Conservation (phyloP, 371 early-diverging fungal genomes). For the Syncephalastrum monosporum region DNA sequence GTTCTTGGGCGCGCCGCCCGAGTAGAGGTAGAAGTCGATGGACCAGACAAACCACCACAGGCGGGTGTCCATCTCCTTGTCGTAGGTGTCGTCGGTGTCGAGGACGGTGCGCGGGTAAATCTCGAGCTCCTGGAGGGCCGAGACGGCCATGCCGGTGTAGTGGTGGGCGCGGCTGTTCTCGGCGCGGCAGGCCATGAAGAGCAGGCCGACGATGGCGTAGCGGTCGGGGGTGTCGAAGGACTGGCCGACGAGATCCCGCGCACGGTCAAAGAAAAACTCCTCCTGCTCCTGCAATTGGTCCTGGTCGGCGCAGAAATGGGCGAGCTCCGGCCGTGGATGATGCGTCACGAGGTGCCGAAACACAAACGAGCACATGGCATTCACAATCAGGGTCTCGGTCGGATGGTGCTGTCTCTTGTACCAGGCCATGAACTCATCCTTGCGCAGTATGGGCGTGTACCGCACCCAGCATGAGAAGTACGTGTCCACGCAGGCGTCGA, state of each 20-base stretch:
- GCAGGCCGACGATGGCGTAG: conserved; percentile 30
- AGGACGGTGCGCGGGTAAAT: conserved; percentile 43
- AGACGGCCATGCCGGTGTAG: conserved; percentile 49
- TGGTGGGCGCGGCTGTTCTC: conserved; percentile 33
- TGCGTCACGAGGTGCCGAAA: conserved; percentile 41
- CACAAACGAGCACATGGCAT: conserved; percentile 36
- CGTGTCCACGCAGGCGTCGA: conserved; percentile 39
- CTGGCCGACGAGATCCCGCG: conserved; percentile 37
- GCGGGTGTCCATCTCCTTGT: conserved; percentile 48
- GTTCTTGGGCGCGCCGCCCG: conserved; percentile 34
- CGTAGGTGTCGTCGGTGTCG: conserved; percentile 34
- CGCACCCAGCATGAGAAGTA: conserved; percentile 49
- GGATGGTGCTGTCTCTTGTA: conserved; percentile 32
- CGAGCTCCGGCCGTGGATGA: conserved; percentile 28
- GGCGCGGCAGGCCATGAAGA: conserved; percentile 29
- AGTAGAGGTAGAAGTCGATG: conserved; percentile 42
- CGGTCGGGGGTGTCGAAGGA: conserved; percentile 47
- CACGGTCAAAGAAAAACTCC: conserved; percentile 44
- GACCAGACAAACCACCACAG: conserved; percentile 55
- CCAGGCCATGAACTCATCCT: conserved; percentile 43
- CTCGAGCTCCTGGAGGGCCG: conserved; percentile 36
- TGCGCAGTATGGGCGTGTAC: conserved; percentile 29
- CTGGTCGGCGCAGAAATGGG: conserved; percentile 29
- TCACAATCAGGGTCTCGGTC: conserved; percentile 40
- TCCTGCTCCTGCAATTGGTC: conserved; percentile 44